A percentile compares a stretch with the other conserved stretches of the same genome.
phyloP scores from a whole-genome alignment of 108 stramenopile genomes.

The Skeletonema tropicum region DNA sequence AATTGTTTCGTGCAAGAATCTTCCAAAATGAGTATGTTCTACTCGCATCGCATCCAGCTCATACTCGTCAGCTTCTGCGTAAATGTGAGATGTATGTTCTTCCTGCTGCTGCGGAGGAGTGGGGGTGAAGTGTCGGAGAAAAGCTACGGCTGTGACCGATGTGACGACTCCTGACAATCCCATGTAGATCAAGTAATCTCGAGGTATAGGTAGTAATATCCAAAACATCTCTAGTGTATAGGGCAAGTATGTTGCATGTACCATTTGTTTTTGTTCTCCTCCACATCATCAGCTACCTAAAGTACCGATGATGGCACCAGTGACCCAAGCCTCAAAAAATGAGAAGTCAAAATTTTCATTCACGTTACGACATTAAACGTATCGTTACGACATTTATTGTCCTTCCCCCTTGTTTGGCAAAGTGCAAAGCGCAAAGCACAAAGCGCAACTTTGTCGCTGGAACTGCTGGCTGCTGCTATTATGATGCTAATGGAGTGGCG shows the following conservation, averaged over 20 bases:
- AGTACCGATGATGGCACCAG: too few relatives aligned
- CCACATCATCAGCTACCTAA: too few relatives aligned
- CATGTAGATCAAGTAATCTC: neutral
- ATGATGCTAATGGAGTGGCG: neutral
- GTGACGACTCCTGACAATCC: neutral
- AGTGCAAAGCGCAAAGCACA: too few relatives aligned
- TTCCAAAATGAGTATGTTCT: slow-evolving; percentile 10
- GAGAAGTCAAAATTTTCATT: too few relatives aligned
- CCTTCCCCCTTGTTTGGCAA: too few relatives aligned
- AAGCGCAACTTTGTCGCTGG: too few relatives aligned
- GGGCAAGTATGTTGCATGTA: too few relatives aligned
- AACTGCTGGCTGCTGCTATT: too few relatives aligned
- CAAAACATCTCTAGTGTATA: neutral
- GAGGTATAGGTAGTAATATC: neutral
- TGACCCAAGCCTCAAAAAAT: too few relatives aligned
- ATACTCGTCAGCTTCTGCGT: neutral
- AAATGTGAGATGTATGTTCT: neutral
- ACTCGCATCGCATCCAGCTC: neutral
- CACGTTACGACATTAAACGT: too few relatives aligned
- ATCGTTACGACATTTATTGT: too few relatives aligned
- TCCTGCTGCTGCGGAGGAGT: neutral
- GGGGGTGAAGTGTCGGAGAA: neutral
- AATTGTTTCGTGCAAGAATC: slow-evolving; percentile 11
- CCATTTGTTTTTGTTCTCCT: too few relatives aligned
- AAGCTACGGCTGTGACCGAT: neutral